phyloP scores from a whole-genome alignment of 257 asterid species.

The Penstemon eatonii region DNA sequence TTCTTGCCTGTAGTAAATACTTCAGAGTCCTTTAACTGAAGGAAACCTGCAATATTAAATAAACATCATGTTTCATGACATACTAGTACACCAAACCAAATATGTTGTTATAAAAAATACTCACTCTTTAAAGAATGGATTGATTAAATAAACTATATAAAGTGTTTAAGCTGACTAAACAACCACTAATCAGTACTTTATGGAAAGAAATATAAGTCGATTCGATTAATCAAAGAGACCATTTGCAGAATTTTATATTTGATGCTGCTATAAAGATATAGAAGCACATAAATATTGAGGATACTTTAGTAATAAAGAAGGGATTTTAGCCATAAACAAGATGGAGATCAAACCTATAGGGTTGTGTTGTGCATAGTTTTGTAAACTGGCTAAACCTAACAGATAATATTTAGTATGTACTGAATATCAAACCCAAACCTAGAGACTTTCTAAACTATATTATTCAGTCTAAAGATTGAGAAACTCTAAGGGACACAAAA shows the following conservation, averaged over 20 bases:
- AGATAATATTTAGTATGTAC: no score
- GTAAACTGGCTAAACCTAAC: no score
- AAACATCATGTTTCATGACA: conserved; percentile 4
- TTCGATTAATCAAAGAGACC: conserved; percentile 29
- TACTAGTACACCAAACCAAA: neutral
- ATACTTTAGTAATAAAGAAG: conserved; percentile 26
- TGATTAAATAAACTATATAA: conserved; percentile 9
- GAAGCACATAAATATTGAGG: conserved; percentile 25
- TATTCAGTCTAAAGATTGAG: conserved; percentile 27
- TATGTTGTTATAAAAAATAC: neutral
- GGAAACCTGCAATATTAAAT: conserved; percentile 49
- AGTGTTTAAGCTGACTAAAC: conserved; percentile 25
- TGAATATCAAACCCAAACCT: no score
- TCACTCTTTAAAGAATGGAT: neutral
- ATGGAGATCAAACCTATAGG: conserved; percentile 1
- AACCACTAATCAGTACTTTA: conserved; percentile 26
- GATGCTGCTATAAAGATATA: conserved; percentile 9
- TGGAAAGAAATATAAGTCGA: conserved; percentile 31
- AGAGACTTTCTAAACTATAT: conserved; percentile 31
- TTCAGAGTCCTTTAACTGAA: conserved; percentile 67
- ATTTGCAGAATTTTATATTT: conserved; percentile 23
- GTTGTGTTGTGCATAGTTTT: no score
- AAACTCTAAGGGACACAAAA: conserved; percentile 18
- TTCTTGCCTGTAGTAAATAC: conserved; percentile 40
- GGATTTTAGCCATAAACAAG: conserved; percentile 27